Base-by-base conservation (phyloP, 73 alveolate genomes). In the Halteria grandinella region DNA sequence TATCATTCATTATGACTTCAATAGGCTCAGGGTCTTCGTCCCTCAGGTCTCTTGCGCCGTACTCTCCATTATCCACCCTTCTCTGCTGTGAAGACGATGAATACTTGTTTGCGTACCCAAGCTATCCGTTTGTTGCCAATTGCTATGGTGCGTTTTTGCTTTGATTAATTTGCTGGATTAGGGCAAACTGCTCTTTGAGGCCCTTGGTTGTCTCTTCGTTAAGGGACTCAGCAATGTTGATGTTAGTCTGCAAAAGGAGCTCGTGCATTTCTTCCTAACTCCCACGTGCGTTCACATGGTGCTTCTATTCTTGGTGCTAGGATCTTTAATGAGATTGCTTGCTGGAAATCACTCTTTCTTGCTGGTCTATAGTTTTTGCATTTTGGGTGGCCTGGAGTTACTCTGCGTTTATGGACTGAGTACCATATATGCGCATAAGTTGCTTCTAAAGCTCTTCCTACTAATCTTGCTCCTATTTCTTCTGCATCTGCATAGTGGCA, bases 211-310 rank as follows among this genome's bases (percentile, higher is more conserved):
- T 54, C 31, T 57, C 10, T 57, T 49, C 78, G 6, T 57, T 62
- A 40, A 62, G 31, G 15, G 78, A 62, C 36, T 62, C 78, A 5
- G 78, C 78, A 62, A 62, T 62, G 44, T 62, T 62, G 4, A 62
- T 62, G n/a, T 62, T 39, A 17, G 57, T 62, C 6, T 39, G 24
- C 24, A 48, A 17, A 4, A 62, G 45, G 21, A 39, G 5, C 5
- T 62, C 78, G 7, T n/a, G n/a, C n/a, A n/a, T n/a, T n/a, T n/a
- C n/a, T n/a, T n/a, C n/a, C n/a, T n/a, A n/a, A n/a, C n/a, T n/a
- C n/a, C n/a, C n/a, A n/a, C n/a, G n/a, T n/a, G n/a, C n/a, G n/a
- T n/a, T n/a, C n/a, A n/a, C n/a, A n/a, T n/a, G n/a, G n/a, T n/a
- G n/a, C n/a, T n/a, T n/a, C n/a, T n/a, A n/a, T n/a, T n/a, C n/a